Evolutionary conservation across 345 rosid genomes (phyloP), one percentile per base, ranked within the genome.

Genomic region (Gossypium ekmanianum): DNA sequence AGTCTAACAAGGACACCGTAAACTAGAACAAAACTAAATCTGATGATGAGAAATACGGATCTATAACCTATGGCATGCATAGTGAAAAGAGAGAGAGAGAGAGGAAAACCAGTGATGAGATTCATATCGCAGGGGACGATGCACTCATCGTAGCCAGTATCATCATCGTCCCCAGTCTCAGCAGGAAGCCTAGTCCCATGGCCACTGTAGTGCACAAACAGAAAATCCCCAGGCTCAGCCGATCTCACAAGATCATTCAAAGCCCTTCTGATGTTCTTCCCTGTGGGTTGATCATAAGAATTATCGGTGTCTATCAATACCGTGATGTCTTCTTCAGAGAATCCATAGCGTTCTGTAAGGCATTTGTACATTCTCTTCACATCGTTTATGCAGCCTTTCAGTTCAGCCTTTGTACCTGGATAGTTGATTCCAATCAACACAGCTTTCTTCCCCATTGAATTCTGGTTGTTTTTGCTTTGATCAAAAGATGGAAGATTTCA

Each of bases 121-220:
- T 92, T 94, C 98, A 92, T 94, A 76, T 94, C 98, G 77, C 87
- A 87, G 57, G 98, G 98, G 29, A 90, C 97, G 74, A 94, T 90
- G 86, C 98, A 92, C 75, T 92, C 98, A 79, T 94, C 98, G 47
- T 76, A 94, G 12, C 98, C 98, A 51, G 98, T 94, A 68, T 94
- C 97, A 77, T 94, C 98, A 27, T 90, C 93, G 78, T 94, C 97
- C 7, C 98, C 98, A 3, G 96, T 88, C 87, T 94, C 98, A 7
- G 97, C 95, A 0, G 99, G 99, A 24, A 94, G 88, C 81, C 99
- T 89, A n/a, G 98, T 94, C 45, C 98, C 98, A 14, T 94, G 98
- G 34, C 98, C 98, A 72, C 98, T 94, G 81, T 91, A 94, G 77
- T 94, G 98, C 9, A 92, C 92, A 43, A 91, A 87, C 17, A 92